A percentile compares a stretch with the other conserved stretches of the same genome.
Conservation (phyloP, 305 asterid species). For the Rubia balearica region DNA sequence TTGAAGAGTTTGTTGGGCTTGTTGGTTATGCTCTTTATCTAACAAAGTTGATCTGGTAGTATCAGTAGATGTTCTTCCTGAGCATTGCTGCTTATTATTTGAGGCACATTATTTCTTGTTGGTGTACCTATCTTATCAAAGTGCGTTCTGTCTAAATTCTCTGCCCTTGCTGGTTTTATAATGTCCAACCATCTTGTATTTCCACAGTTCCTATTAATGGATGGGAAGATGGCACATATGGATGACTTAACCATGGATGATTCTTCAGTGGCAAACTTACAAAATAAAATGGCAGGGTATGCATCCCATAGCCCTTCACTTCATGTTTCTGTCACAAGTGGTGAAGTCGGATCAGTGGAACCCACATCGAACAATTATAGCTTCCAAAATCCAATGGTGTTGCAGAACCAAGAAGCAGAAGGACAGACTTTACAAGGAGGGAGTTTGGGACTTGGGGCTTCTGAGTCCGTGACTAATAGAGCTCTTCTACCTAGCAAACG, state of each 20-base stretch:
- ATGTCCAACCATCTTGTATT: constrained; percentile 39
- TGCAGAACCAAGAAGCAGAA: constrained; percentile 22
- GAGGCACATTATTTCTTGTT: background rate
- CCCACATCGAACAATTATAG: constrained; percentile 15
- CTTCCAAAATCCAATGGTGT: constrained; percentile 19
- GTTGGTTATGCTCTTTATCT: background rate
- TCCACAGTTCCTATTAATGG: constrained; percentile 27
- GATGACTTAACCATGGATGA: constrained; percentile 25
- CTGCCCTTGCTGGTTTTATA: constrained; percentile 12
- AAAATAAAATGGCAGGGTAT: constrained; percentile 19
- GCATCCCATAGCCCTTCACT: constrained; percentile 20
- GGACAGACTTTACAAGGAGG: constrained; percentile 27
- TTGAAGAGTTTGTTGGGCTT: background rate
- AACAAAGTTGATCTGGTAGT: background rate
- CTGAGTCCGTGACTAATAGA: constrained; percentile 25
- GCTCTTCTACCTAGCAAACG: constrained; percentile 52
- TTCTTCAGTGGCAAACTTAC: constrained; percentile 20
- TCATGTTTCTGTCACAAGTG: constrained; percentile 27
- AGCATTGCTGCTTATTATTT: background rate
- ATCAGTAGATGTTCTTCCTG: background rate
- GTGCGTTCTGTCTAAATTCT: background rate
- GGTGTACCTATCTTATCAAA: constrained; percentile 5
- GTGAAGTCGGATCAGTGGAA: constrained; percentile 19
- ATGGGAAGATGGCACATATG: constrained; percentile 34
- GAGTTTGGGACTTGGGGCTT: constrained; percentile 22